Evolutionary conservation across 148 eudicot species (phyloP), one percentile per base, ranked within the genome.

Genomic region (Rhododendron simsii): DNA sequence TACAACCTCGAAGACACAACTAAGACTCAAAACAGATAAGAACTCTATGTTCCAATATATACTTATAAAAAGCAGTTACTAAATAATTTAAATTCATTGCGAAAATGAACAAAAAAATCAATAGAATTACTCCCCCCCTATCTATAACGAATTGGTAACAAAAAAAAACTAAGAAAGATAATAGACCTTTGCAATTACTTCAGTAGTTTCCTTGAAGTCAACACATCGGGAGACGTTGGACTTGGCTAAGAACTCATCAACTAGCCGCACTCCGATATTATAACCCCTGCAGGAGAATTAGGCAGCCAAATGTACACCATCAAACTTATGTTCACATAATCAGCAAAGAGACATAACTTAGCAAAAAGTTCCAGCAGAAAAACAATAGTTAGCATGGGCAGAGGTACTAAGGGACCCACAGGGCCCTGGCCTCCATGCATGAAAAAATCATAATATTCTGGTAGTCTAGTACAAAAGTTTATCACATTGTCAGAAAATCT

Each of bases 121-220:
- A 21, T 2, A 59, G n/a, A 59, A 59, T 6, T 21, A 59, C 65
- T 3, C 13, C 13, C 0, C 3, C 15, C 12, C 21, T 0, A 10
- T 47, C 12, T 80, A 78, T 80, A 30, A 33, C 3, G 7, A 61
- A 41, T 35, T 35, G 69, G 45, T 39, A 81, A 51, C 63, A 28
- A 55, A 18, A 53, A 53, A 15, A 81, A 33, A 18, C n/a, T 35
- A 21, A 18, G 44, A 47, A 53, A 26, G 37, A 81, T 35, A 74
- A 6, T 45, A 82, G 21, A 97, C 99, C 98, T 97, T 97, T 5
- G 99, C 99, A 85, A 97, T 97, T 30, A 95, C 99, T 88, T 97
- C 99, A 90, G 99, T 98, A 15, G 98, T 97, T 88, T 97, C 98
- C 89, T 91, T 95, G 87, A 97, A 97, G 89, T 97, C 98, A 82